phyloP scores from a whole-genome alignment of 73 alveolate genomes.

The Breviolum minutum region DNA sequence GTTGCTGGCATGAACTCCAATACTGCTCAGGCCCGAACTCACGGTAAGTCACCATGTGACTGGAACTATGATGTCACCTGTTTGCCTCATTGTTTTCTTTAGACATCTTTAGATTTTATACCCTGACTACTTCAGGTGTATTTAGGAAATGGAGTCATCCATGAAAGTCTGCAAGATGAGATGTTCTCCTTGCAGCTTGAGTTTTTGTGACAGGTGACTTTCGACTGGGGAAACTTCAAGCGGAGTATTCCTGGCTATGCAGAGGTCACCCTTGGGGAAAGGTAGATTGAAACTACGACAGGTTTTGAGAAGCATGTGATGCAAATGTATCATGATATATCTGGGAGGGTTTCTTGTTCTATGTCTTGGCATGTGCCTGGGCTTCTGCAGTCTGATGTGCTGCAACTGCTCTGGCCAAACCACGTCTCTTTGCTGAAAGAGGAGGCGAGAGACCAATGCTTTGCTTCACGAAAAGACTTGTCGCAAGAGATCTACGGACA shows the following conservation, averaged over 20 bases:
- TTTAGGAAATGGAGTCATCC: neutral
- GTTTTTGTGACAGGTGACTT: conserved; percentile 18
- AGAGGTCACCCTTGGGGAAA: neutral
- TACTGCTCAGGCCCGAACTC: neutral
- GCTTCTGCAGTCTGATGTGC: conserved; percentile 30
- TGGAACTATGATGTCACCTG: too few species aligned
- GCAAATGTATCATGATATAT: neutral
- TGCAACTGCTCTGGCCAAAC: conserved; percentile 46
- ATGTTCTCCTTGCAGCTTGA: neutral
- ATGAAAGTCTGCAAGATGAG: neutral
- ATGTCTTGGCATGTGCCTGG: neutral
- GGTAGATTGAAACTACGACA: neutral
- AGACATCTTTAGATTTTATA: too few species aligned
- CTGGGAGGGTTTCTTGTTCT: neutral
- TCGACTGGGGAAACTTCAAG: conserved; percentile 37
- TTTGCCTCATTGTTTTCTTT: neutral
- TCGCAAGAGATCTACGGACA: too few species aligned
- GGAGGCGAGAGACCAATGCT: neutral
- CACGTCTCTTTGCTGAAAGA: conserved; percentile 22
- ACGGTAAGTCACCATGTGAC: neutral
- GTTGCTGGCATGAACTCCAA: neutral
- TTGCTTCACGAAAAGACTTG: too few species aligned
- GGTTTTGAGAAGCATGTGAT: neutral
- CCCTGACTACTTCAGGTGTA: neutral
- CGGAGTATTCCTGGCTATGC: conserved; percentile 48